Evolutionary conservation across 805 yeast genomes (phyloP).

Genomic region (Starmerella gropengiesseri): DNA sequence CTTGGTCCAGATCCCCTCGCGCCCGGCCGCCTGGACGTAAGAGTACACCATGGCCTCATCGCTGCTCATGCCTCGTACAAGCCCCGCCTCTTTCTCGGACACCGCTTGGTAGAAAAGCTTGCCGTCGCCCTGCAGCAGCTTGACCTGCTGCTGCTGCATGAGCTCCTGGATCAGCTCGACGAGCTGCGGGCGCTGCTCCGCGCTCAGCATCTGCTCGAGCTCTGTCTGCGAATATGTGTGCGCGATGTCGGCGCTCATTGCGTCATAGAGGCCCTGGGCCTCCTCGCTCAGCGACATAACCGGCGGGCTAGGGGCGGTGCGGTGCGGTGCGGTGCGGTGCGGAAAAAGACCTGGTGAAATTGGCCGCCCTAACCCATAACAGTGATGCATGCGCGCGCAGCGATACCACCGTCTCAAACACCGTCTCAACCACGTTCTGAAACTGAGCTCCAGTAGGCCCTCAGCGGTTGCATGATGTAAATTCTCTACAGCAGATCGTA

Average conservation of each 20-base stretch:
- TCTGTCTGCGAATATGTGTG: slow-evolving; percentile 59
- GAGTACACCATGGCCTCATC: slow-evolving; percentile 90
- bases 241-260: slow-evolving; percentile 45
- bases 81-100: slow-evolving; percentile 58
- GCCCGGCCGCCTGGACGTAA: slow-evolving; percentile 79
- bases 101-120: slow-evolving; percentile 63
- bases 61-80: slow-evolving; percentile 62
- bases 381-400: too few relatives aligned
- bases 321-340: too few relatives aligned
- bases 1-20: slow-evolving; percentile 96
- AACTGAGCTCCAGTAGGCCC: too few relatives aligned
- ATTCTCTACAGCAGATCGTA: too few relatives aligned
- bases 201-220: slow-evolving; percentile 41
- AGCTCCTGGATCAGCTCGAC: slow-evolving; percentile 39
- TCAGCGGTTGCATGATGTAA: too few relatives aligned
- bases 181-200: slow-evolving; percentile 35
- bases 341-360: too few relatives aligned
- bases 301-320: too few relatives aligned
- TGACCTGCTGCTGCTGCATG: slow-evolving; percentile 48
- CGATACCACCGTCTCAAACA: too few relatives aligned
- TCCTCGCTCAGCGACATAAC: slow-evolving; percentile 13
- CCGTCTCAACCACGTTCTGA: too few relatives aligned
- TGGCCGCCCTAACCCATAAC: too few relatives aligned
- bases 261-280: slow-evolving; percentile 49
- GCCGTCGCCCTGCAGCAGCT: slow-evolving; percentile 57